These are phyloP conservation scores for Russula sp. DNA, from an alignment of 768 basidiomycete species.

Conservation along the genomic window DNA sequence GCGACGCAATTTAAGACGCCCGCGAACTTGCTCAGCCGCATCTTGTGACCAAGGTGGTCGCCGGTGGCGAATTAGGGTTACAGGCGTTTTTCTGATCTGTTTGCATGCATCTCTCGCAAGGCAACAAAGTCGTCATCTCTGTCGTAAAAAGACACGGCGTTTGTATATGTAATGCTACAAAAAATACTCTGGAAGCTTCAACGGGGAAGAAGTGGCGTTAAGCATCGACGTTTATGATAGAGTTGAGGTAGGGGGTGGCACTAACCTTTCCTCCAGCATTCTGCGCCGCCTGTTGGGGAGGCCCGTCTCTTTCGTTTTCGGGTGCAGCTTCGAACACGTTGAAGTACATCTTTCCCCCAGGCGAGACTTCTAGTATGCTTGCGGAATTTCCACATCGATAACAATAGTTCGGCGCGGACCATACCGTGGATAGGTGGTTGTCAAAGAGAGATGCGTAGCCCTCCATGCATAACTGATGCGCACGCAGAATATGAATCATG, in stretches of 20 bases:
- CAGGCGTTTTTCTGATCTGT: constrained; percentile 14
- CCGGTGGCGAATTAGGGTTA: constrained; percentile 14
- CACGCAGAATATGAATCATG: constrained; percentile 96
- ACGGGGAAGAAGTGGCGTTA: constrained; percentile 22
- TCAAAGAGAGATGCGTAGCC: constrained; percentile 98
- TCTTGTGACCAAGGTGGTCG: constrained; percentile 4
- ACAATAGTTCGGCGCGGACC: constrained; percentile 99
- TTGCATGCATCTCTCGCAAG: constrained; percentile 24
- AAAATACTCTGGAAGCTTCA: constrained; percentile 80
- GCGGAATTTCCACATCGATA: constrained; percentile 98
- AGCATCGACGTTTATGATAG: constrained; percentile 4
- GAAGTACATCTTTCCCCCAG: constrained; percentile 83
- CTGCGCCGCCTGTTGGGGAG: constrained; percentile 71
- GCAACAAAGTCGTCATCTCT: constrained; percentile 23
- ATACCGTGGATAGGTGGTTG: constrained; percentile 93
- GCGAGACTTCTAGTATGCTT: constrained; percentile 92
- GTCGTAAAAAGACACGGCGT: constrained; percentile 24
- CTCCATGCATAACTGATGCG: constrained; percentile 99
- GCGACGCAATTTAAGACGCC: constrained; percentile 5
- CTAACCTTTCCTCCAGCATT: constrained; percentile 69
- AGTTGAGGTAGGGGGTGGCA: constrained; percentile 7
- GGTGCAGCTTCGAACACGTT: constrained; percentile 99
- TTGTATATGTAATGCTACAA: constrained; percentile 37
- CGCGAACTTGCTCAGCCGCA: not conserved
- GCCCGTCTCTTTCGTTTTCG: constrained; percentile 93